Base-by-base conservation (phyloP, 1,284 basidiomycete species). In the Takashimella tepidaria region DNA sequence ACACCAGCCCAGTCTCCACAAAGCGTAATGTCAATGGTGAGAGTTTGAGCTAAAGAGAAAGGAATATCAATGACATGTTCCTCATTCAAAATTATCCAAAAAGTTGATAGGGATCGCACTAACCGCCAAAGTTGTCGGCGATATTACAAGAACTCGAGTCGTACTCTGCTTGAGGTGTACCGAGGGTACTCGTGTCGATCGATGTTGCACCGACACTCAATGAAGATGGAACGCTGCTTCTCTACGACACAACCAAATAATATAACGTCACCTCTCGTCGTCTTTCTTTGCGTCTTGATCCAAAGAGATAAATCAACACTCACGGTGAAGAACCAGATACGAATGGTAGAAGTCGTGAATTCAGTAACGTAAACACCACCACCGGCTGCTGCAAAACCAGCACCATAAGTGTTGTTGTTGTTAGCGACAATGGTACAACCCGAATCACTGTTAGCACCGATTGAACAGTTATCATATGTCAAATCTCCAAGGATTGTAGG, bases 251-350 rank as follows among this genome's bases (percentile, higher is more conserved):
- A n/a, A n/a, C n/a, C n/a, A n/a, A n/a, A n/a, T n/a, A n/a, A n/a
- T n/a, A n/a, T n/a, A n/a, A n/a, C n/a, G n/a, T n/a, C n/a, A n/a
- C 40, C 31, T 10, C 43, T 26, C 41, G 24, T 16, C 16, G 16
- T 37, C 31, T 37, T 16, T 37, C 10, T 37, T 37, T 37, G 8
- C 31, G 31, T 8, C 31, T 37, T 37, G 31, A 16, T 8, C 8
- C 31, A 37, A 37, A 16, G 22, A 41, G 40, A 12, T 26, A 27
- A 22, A 19, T 49, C 41, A 43, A 46, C 8, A 77, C 84, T 66
- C 61, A 87, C 86, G 51, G 79, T 73, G 73, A 87, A 85, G 77
- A 87, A 88, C 88, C 88, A 90, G 49, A 89, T 79, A 8, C 82
- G 84, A 61, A 72, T 69, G 16, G 58, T 64, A 10, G 67, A 58